A percentile compares a stretch with the other conserved stretches of the same genome.
Conservation (phyloP, 345 rosid genomes). For the Schrenkiella parvula region DNA sequence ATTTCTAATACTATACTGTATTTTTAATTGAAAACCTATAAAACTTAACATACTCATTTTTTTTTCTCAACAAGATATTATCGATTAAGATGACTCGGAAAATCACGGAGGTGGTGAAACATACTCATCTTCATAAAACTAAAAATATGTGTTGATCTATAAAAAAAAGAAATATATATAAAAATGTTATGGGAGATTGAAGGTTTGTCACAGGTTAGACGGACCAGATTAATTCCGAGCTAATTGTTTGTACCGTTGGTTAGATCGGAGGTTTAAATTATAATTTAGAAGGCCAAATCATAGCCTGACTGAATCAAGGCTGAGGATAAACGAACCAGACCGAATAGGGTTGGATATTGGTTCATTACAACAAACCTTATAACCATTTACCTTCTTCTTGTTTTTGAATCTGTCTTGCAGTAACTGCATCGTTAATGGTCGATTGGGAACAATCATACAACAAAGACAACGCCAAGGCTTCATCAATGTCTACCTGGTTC, state of each 20-base stretch:
- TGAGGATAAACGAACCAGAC: neutral
- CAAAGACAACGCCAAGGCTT: conserved; percentile 11
- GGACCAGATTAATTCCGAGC: neutral
- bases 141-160: neutral
- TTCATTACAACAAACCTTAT: neutral
- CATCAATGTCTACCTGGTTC: neutral
- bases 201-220: neutral
- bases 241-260: neutral
- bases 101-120: no score
- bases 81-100: no score
- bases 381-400: conserved; percentile 10
- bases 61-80: no score
- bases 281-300: neutral
- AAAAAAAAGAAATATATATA: no score
- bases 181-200: no score
- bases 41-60: no score
- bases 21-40: no score
- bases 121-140: neutral
- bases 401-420: neutral
- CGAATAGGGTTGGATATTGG: neutral
- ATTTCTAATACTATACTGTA: no score
- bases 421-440: neutral
- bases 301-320: neutral
- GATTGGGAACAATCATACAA: neutral
- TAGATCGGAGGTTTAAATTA: no score